Evolutionary conservation across 176 grass and related monocot species (phyloP), one percentile per base, ranked within the genome.

Genomic region (Lolium rigidum): DNA sequence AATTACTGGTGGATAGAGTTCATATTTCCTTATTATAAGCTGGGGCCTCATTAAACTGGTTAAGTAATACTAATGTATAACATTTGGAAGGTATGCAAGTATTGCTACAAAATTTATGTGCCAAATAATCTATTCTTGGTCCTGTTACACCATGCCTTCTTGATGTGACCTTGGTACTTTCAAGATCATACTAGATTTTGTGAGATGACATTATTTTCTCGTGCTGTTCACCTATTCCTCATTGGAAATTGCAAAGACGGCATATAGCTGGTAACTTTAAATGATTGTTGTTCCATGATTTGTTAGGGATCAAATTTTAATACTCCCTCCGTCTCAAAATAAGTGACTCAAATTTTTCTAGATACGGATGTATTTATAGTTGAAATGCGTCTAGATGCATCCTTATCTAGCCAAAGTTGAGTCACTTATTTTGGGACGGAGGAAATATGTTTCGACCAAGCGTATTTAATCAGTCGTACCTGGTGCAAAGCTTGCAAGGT

Each of bases 131-230:
- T 72, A 1, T 25, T 13, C 5, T 18, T 4, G 24, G 14, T 58
- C 66, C 3, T 80, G 3, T 28, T n/a, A n/a, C n/a, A n/a, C n/a
- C n/a, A n/a, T 70, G 44, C 57, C 51, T 82, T 82, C 5, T 69
- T 41, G 3, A 44, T 87, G 22, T n/a, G n/a, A n/a, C n/a, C n/a
- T n/a, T n/a, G 62, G n/a, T 64, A 57, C 6, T 47, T 55, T 78
- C 17, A 55, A 31, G 7, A 55, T 44, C 26, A 31, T 46, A 83
- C 11, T 46, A 2, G 5, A 18, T 65, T 21, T 70, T 70, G 55
- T 17, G 38, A 20, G 9, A 67, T 58, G 13, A 38, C 54, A 65
- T 74, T 74, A 74, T 69, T 80, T 82, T 25, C 12, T 10, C 63
- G 1, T 88, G 15, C 43, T 76, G 4, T 25, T 54, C 48, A 31